Conservation (phyloP, 495 filamentous ascomycete genomes). For the Penicillium bialowiezense region DNA sequence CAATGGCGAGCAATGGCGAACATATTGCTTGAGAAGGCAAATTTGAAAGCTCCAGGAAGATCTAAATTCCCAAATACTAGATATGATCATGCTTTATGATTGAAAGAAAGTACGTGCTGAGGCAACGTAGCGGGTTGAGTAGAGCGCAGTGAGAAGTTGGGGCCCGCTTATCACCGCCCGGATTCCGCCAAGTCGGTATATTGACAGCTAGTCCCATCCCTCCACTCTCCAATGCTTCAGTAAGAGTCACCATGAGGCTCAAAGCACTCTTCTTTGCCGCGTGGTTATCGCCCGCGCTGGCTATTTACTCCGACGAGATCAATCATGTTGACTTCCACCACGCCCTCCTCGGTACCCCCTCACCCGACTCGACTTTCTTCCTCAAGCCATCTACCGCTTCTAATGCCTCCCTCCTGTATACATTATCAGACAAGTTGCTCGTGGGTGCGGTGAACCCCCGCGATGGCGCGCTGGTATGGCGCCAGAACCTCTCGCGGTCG, state of each 20-base stretch:
- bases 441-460: constrained; percentile 87
- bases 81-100: too few species aligned
- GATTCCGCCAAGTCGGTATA: constrained; percentile 13
- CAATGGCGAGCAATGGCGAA: too few species aligned
- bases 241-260: constrained; percentile 42
- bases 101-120: too few species aligned
- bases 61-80: too few species aligned
- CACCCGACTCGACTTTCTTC: constrained; percentile 86
- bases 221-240: constrained; percentile 28
- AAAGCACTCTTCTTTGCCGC: constrained; percentile 42
- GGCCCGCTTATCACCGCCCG: constrained; percentile 18
- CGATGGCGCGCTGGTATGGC: constrained; percentile 81
- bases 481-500: constrained; percentile 61
- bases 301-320: constrained; percentile 88
- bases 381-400: constrained; percentile 77
- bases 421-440: constrained; percentile 74
- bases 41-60: too few species aligned
- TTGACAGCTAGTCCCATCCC: constrained; percentile 12
- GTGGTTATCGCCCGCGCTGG: constrained; percentile 43
- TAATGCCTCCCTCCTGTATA: constrained; percentile 87
- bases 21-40: too few species aligned
- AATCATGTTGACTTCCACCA: constrained; percentile 92
- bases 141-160: too few species aligned
- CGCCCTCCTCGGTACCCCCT: constrained; percentile 79
- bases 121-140: too few species aligned